Base-by-base conservation (phyloP, 441 rosid species). In the Eutrema salsugineum region DNA sequence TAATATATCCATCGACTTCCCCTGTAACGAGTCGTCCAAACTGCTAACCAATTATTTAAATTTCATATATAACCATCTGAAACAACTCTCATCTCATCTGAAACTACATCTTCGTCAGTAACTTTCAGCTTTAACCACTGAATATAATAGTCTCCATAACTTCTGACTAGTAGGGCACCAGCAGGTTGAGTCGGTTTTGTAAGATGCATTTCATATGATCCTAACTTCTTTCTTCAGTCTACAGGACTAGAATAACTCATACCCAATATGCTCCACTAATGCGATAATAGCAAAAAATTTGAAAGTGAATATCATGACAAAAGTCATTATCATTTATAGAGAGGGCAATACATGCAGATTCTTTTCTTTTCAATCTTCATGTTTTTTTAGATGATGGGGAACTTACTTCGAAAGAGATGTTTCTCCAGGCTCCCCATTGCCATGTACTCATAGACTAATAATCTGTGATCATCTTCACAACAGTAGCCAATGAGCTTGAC, bases 401-500 rank as follows among this genome's bases (percentile, higher is more conserved):
- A 57, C 56, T 27, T 65, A 62, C 98, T 90, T 43, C 98, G 94
- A 64, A 96, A 90, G 77, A 96, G 96, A 86, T 90, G 98, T 49
- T 85, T 96, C 82, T 96, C 98, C 14, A 96, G 83, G 83, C 98
- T 96, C 51, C 98, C 99, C 77, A 89, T 78, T 0, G 93, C 95
- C 97, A 96, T 87, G 83, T 90, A 91, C 76, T 96, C 99, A 75
- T 96, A 96, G 53, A 96, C 97, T 76, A 96, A 82, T 48, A 93
- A 74, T 66, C 99, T 88, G 71, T 96, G 97, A 50, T 89, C 97
- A 81, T 88, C 98, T 85, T 96, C 99, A 69, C 99, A 96, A 77
- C 99, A 96, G 70, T 89, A 91, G 8, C 99, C 99, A 84, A 93
- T 93, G 57, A 96, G 99, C 83, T 88, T 96, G 67, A 96, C 99